Conservation (phyloP, 768 basidiomycete genomes). For the Lactifluus piperatus region DNA sequence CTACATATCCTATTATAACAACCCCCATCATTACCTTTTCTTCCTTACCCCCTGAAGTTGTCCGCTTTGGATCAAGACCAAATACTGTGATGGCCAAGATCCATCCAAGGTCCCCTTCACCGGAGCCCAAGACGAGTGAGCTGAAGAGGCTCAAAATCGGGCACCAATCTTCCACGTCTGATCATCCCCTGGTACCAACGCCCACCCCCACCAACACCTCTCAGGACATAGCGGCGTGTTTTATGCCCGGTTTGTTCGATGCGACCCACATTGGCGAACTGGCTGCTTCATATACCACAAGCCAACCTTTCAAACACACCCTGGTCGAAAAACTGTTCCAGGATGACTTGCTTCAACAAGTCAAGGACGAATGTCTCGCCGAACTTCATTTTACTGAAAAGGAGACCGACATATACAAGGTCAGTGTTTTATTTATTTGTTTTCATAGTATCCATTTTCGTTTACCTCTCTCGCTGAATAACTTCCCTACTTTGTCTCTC, state of each 20-base stretch:
- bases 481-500: neutral
- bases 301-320: constrained; percentile 73
- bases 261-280: constrained; percentile 47
- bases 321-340: constrained; percentile 76
- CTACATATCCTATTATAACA: too few relatives aligned
- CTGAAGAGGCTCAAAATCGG: constrained; percentile 33
- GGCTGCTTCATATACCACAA: constrained; percentile 44
- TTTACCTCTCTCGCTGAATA: neutral
- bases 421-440: constrained; percentile 27
- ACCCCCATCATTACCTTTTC: too few relatives aligned
- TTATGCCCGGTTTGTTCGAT: constrained; percentile 50
- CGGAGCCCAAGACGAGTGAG: constrained; percentile 27
- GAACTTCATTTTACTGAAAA: constrained; percentile 84
- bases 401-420: constrained; percentile 98
- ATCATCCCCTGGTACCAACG: neutral
- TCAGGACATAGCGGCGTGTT: constrained; percentile 29
- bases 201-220: constrained; percentile 5
- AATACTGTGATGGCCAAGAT: constrained; percentile 34
- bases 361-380: constrained; percentile 75
- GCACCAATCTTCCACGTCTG: constrained; percentile 25
- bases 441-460: neutral
- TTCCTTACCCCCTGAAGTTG: neutral
- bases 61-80: neutral
- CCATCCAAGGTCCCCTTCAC: constrained; percentile 40
- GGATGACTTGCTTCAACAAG: constrained; percentile 68